These are phyloP conservation scores for Xylaria sp. DNA, from an alignment of 2,329 filamentous ascomycete genomes.

Conservation along the genomic window DNA sequence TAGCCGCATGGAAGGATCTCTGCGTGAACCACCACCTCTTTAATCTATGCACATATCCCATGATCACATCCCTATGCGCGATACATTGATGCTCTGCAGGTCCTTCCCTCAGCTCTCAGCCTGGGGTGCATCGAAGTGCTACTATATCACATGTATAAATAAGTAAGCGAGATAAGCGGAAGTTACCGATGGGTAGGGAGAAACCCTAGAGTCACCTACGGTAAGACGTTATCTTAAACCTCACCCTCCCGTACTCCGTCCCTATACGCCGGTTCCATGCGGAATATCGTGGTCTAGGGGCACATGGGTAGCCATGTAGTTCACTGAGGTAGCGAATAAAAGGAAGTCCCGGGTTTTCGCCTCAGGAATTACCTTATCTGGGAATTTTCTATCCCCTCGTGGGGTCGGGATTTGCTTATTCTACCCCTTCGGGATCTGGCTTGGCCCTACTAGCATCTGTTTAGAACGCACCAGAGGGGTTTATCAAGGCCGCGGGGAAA, in stretches of 20 bases:
- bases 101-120: background rate
- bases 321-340: constrained; percentile 1
- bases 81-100: constrained; percentile 11
- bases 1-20: background rate
- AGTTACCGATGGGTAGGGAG: constrained; percentile 16
- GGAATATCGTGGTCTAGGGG: constrained; percentile 15
- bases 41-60: constrained; percentile 18
- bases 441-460: constrained; percentile 16
- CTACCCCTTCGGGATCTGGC: constrained; percentile 32
- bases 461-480: constrained; percentile 5
- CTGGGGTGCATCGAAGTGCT: constrained; percentile 27
- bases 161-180: constrained; percentile 12
- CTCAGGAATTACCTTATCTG: constrained; percentile 14
- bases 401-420: constrained; percentile 35
- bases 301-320: background rate
- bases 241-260: background rate
- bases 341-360: background rate
- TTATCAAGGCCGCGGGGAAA: constrained; percentile 5
- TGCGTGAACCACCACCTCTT: background rate
- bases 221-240: constrained; percentile 18
- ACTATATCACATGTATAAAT: constrained; percentile 15
- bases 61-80: constrained; percentile 25
- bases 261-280: background rate
- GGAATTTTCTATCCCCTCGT: background rate
- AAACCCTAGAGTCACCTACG: background rate